Evolutionary conservation across 441 rosid species (phyloP).

Genomic region (Euphorbia schlechtendalii): DNA sequence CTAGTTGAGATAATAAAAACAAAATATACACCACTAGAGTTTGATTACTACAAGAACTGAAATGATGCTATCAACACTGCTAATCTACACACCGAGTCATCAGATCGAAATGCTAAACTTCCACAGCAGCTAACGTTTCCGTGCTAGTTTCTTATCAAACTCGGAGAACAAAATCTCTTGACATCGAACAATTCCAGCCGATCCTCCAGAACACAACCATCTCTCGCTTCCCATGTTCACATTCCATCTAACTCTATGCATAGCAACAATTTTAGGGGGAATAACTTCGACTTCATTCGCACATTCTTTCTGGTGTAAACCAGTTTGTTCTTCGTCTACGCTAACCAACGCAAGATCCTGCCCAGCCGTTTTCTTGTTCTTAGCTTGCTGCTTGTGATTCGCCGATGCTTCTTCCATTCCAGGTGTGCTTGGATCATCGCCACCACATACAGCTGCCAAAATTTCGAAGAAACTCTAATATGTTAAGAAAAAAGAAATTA

Average conservation of each 20-base stretch:
- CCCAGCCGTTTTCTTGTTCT: conserved; percentile 20
- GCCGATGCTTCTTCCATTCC: conserved; percentile 34
- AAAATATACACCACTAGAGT: too few relatives aligned
- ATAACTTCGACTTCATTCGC: conserved; percentile 24
- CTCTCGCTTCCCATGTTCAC: conserved; percentile 84
- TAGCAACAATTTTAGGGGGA: conserved; percentile 57
- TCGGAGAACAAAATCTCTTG: conserved; percentile 40
- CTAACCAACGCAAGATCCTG: conserved; percentile 21
- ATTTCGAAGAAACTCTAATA: not conserved
- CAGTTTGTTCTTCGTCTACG: conserved; percentile 22
- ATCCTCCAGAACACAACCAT: conserved; percentile 86
- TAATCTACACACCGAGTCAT: not conserved
- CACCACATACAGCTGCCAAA: conserved; percentile 45
- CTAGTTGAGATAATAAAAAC: too few relatives aligned
- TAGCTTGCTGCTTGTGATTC: conserved; percentile 19
- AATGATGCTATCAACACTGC: not conserved
- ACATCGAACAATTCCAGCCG: conserved; percentile 77
- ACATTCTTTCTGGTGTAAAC: conserved; percentile 13
- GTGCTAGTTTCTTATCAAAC: conserved; percentile 14
- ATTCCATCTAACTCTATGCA: conserved; percentile 83
- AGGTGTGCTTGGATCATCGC: conserved; percentile 31
- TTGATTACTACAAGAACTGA: too few relatives aligned
- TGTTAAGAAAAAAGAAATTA: not conserved
- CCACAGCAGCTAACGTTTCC: conserved; percentile 6
- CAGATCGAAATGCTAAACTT: not conserved